Base-by-base conservation (phyloP, 2,329 filamentous ascomycete species). In the Penicillium sp. region DNA sequence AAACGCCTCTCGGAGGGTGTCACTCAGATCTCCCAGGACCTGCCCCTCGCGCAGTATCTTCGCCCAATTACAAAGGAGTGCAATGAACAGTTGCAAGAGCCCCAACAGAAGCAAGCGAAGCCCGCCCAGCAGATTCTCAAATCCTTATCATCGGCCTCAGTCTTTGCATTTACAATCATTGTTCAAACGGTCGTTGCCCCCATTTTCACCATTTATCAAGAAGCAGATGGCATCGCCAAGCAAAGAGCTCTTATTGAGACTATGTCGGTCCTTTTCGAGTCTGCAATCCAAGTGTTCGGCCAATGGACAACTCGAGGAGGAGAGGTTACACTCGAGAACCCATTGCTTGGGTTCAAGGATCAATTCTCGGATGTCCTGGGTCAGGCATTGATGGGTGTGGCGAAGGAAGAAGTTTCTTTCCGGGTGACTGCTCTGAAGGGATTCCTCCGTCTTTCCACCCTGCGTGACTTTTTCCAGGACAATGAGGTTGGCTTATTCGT, bases 91-190 rank as follows among this genome's bases (percentile, higher is more conserved):
- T 78, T 90, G 4, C 85, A 87, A 67, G 87, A 90, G 70, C 87
- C 88, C 6, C 87, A 87, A 48, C 87, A 87, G 5, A 89, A 89
- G 70, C 86, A 90, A 70, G 88, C 87, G 3, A 85, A 85, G 68
- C 86, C 86, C 10, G 83, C 86, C 3, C 86, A 86, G 19, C 82
- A 84, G 28, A 88, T 90, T 19, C 71, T 90, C 16, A 78, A 82
- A 40, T 82, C 82, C 6, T 75, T 88, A 11, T 83, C 85, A 1
- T 79, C 82, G 49, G 82, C 85, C 6, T 86, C 85, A 19, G 73
- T 80, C 0, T 73, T 81, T 19, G 81, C 87, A 0, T 85, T 85
- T 54, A 82, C 83, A 54, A 78, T 84, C 45, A 73, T 89, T 10
- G 76, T 86, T 10, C 81, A 85, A 67, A 81, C 82, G 5, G 78